Base-by-base conservation (phyloP, 2,329 filamentous ascomycete species). In the Verticillium albo-atrum region DNA sequence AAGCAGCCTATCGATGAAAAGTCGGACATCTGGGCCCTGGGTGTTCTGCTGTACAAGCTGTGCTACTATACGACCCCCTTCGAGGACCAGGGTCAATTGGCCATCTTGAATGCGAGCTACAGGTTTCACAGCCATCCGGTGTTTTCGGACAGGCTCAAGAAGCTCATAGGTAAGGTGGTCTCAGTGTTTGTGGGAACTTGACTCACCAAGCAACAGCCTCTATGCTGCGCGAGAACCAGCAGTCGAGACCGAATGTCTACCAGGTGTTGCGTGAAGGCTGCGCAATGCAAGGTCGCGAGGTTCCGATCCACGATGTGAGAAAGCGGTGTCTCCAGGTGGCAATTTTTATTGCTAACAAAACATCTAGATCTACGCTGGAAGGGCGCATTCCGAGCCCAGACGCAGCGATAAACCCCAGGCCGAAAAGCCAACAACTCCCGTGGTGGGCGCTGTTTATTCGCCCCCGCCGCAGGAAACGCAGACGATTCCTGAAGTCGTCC, bases 31-130 rank as follows among this genome's bases (percentile, higher is more conserved):
- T 99, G 93, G 95, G 95, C 95, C 1, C 77, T 99, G 62, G 95
- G 95, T 5, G 95, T 99, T 50, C 79, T 99, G 60, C 77, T 99
- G 58, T 99, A 99, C 80, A 99, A 99, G 80, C 82, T 99, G 62
- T 99, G 95, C 79, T 99, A 98, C 76, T 99, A 99, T 75, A 99
- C 95, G 1, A 99, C 95, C 6, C 95, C 95, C 1, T 99, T 99
- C 68, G 95, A 99, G 76, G 94, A 98, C 64, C 92, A 97, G 70
- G 95, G 95, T 27, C 94, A 97, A 77, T 90, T 98, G 79, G 95
- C 95, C 14, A 99, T 99, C 64, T 78, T 99, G 62, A 98, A 98
- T 71, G 95, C 95, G 56, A 96, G 87, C 73, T 98, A 91, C 82
- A 93, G 91, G 69, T 99, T 91, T 68, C 95, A 94, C 6, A 85